These are phyloP conservation scores for Onygenales sp. DNA, from an alignment of 2,329 filamentous ascomycete species.

Conservation along the genomic window DNA sequence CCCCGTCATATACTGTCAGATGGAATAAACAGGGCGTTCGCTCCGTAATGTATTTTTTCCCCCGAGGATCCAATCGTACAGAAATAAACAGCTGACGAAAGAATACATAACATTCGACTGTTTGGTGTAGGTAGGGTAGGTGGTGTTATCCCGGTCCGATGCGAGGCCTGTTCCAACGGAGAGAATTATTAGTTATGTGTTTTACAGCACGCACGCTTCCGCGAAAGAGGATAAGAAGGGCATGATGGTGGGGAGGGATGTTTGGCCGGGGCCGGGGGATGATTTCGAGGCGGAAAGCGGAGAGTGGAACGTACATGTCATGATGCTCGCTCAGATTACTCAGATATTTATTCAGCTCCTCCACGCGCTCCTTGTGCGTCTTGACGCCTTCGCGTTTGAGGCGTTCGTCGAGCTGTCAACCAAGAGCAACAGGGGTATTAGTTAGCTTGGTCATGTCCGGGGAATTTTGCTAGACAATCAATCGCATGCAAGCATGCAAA, in stretches of 20 bases:
- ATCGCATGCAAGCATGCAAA: not conserved
- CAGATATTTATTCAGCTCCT: slow-evolving; percentile 89
- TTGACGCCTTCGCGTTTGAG: slow-evolving; percentile 79
- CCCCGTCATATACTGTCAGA: too few relatives aligned
- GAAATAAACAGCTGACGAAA: too few relatives aligned
- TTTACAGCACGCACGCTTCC: not conserved
- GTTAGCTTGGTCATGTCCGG: slow-evolving; percentile 6
- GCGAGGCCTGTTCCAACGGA: slow-evolving; percentile 12
- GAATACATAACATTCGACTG: too few relatives aligned
- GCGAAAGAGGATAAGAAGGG: too few relatives aligned
- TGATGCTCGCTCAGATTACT: slow-evolving; percentile 92
- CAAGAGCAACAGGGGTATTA: not conserved
- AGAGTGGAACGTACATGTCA: slow-evolving; percentile 60
- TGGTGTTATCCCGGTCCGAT: slow-evolving; percentile 27
- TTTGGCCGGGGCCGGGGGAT: not conserved
- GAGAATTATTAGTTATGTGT: not conserved
- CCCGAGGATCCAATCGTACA: too few relatives aligned
- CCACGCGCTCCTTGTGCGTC: slow-evolving; percentile 93
- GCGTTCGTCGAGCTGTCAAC: slow-evolving; percentile 63
- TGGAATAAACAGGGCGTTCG: too few relatives aligned
- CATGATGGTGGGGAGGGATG: not conserved
- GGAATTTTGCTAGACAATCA: too few relatives aligned
- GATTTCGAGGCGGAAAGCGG: not conserved
- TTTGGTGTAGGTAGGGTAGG: too few relatives aligned
- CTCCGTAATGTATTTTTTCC: too few relatives aligned